Conservation (phyloP, 2,329 filamentous ascomycete genomes). For the Aspergillus amoenus region DNA sequence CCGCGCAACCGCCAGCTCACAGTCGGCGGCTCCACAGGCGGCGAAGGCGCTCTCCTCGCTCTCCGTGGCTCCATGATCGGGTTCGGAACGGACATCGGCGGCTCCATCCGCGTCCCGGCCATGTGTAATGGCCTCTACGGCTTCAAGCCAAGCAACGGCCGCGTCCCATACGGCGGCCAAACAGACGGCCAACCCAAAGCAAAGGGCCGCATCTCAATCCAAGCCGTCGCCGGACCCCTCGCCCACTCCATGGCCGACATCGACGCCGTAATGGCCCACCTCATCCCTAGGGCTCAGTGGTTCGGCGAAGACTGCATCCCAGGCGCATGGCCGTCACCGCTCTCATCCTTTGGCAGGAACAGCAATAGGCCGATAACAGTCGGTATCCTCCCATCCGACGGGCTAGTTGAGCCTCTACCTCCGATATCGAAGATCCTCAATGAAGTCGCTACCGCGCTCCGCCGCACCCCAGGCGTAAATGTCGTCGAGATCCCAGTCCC, state of each 20-base stretch:
- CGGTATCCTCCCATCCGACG: constrained; percentile 43
- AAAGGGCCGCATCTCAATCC: constrained; percentile 51
- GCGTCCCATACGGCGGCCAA: constrained; percentile 55
- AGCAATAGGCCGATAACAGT: constrained; percentile 35
- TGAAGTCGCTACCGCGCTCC: constrained; percentile 39
- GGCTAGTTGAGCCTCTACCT: constrained; percentile 38
- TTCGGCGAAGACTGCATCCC: constrained; percentile 52
- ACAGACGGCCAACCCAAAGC: constrained; percentile 46
- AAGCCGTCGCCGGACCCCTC: constrained; percentile 47
- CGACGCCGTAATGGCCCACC: constrained; percentile 50
- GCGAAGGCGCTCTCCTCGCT: constrained; percentile 61
- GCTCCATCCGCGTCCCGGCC: constrained; percentile 47
- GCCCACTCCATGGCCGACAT: constrained; percentile 42
- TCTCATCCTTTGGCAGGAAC: constrained; percentile 20
- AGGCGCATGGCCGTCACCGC: constrained; percentile 38
- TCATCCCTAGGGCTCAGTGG: constrained; percentile 53
- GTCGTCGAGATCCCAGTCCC: constrained; percentile 59
- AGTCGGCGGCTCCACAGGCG: constrained; percentile 65
- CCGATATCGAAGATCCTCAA: constrained; percentile 41
- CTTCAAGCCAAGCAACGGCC: constrained; percentile 48
- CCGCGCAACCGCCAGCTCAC: constrained; percentile 61
- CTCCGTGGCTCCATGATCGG: constrained; percentile 61
- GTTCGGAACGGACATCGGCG: constrained; percentile 61
- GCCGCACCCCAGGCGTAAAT: constrained; percentile 46
- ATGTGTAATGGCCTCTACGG: constrained; percentile 55